Conservation (phyloP, 2,329 filamentous ascomycete genomes). For the Fusarium compactum region DNA sequence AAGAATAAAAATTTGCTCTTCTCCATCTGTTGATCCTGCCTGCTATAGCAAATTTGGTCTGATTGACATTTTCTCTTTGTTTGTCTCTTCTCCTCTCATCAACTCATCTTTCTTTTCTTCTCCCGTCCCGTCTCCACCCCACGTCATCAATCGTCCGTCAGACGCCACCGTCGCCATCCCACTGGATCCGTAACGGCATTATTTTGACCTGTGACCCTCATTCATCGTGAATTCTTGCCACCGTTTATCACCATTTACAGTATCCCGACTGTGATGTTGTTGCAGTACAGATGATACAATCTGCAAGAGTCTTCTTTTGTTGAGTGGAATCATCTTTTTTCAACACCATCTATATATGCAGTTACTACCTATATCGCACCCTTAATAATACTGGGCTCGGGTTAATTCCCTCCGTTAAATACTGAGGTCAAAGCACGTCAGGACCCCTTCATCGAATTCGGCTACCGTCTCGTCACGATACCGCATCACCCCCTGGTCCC, state of each 20-base stretch:
- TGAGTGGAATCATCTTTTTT: background rate
- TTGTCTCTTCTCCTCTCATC: constrained; percentile 1
- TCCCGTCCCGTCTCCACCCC: constrained; percentile 28
- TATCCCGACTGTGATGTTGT: background rate
- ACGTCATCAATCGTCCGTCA: constrained; percentile 40
- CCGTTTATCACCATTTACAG: constrained; percentile 27
- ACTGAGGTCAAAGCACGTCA: constrained; percentile 12
- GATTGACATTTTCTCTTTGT: background rate
- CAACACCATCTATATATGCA: background rate
- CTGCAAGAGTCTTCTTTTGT: background rate
- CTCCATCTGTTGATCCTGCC: background rate
- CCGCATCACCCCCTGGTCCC: background rate
- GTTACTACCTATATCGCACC: background rate
- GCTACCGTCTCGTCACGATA: constrained; percentile 25
- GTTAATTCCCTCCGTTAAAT: background rate
- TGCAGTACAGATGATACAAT: background rate
- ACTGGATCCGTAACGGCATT: constrained; percentile 33
- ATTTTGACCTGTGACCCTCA: constrained; percentile 8
- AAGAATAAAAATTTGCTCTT: background rate
- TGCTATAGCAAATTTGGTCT: background rate
- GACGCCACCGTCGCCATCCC: constrained; percentile 43
- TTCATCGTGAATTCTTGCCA: constrained; percentile 22
- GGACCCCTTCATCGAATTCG: constrained; percentile 21
- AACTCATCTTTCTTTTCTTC: constrained; percentile 2
- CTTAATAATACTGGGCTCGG: background rate